A percentile compares a stretch with the other conserved stretches of the same genome.
Conservation (phyloP, 345 rosid genomes). For the Odontarrhena argentea region DNA sequence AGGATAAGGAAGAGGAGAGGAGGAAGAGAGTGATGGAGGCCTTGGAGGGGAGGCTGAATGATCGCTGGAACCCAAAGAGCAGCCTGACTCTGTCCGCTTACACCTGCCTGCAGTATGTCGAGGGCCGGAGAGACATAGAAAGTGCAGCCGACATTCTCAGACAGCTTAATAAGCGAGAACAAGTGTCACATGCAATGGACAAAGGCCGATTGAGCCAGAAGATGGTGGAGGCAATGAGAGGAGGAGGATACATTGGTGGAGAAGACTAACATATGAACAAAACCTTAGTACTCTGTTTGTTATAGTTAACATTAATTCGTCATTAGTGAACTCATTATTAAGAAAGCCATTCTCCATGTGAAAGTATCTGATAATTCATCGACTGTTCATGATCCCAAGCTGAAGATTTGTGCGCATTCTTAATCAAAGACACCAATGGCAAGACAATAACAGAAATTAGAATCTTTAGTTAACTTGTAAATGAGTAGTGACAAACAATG, state of each 20-base stretch:
- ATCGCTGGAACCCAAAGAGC: conserved; percentile 38
- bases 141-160: conserved; percentile 33
- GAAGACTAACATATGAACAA: conserved; percentile 5
- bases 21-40: conserved; percentile 45
- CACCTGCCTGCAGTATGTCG: conserved; percentile 43
- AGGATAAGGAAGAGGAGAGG: conserved; percentile 43
- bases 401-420: conserved; percentile 64
- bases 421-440: conserved; percentile 35
- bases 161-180: conserved; percentile 20
- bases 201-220: conserved; percentile 25
- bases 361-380: conserved; percentile 53
- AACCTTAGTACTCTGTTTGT: not conserved
- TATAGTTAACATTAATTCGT: not conserved
- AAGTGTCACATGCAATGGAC: conserved; percentile 25
- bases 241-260: conserved; percentile 35
- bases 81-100: conserved; percentile 39
- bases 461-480: not conserved
- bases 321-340: not conserved
- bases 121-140: conserved; percentile 38
- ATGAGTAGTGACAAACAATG: not conserved
- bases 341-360: not conserved
- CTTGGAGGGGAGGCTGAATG: conserved; percentile 26
- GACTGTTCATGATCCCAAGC: conserved; percentile 91
- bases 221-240: conserved; percentile 39
- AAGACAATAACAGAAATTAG: not conserved